Conservation (phyloP, 345 rosid genomes). For the Boechera stricta region DNA sequence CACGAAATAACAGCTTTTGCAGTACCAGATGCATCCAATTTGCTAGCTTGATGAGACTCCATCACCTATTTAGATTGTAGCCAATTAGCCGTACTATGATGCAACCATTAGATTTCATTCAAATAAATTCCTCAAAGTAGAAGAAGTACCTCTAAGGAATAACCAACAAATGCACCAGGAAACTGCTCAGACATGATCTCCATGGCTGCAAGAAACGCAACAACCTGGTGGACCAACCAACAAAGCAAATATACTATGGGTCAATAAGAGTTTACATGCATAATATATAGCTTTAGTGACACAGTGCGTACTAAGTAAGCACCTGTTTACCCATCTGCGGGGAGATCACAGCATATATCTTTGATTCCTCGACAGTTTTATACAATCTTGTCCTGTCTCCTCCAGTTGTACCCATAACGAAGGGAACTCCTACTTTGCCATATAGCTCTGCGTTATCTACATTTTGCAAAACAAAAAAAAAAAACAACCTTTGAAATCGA, state of each 20-base stretch:
- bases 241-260: slow-evolving; percentile 26
- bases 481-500: neutral
- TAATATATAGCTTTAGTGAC: neutral
- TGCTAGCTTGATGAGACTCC: slow-evolving; percentile 93
- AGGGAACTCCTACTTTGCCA: slow-evolving; percentile 89
- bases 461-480: slow-evolving; percentile 6
- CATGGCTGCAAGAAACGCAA: slow-evolving; percentile 96
- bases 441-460: slow-evolving; percentile 80
- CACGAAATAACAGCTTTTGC: slow-evolving; percentile 92
- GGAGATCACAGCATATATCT: slow-evolving; percentile 83
- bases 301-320: slow-evolving; percentile 4
- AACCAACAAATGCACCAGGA: slow-evolving; percentile 94
- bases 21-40: slow-evolving; percentile 89
- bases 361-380: slow-evolving; percentile 70
- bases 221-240: slow-evolving; percentile 59
- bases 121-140: neutral
- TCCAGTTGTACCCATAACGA: slow-evolving; percentile 95
- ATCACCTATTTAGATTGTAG: slow-evolving; percentile 56
- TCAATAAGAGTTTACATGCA: neutral
- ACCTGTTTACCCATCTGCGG: slow-evolving; percentile 99
- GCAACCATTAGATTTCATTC: neutral
- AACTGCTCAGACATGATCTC: slow-evolving; percentile 91
- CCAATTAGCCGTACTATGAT: slow-evolving; percentile 5
- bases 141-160: slow-evolving; percentile 70
- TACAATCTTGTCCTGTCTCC: slow-evolving; percentile 72